Conservation (phyloP, 2,329 filamentous ascomycete species). For the Botrytis porri region DNA sequence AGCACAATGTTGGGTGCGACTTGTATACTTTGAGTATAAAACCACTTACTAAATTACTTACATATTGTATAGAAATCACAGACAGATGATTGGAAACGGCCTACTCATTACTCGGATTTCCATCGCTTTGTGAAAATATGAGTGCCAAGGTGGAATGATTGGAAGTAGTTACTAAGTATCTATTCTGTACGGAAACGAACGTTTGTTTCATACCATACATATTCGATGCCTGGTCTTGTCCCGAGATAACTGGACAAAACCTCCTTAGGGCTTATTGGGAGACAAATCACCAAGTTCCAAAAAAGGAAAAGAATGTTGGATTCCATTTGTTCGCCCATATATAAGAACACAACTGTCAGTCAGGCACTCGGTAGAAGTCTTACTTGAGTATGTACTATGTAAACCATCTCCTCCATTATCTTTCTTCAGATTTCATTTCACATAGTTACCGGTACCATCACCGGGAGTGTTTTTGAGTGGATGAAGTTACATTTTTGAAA, state of each 20-base stretch:
- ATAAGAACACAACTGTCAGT: neutral
- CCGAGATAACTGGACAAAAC: neutral
- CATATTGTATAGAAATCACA: conserved; percentile 8
- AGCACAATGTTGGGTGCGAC: neutral
- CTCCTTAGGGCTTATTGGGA: neutral
- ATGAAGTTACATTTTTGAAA: neutral
- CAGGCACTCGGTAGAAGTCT: neutral
- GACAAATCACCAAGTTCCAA: neutral
- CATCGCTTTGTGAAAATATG: neutral
- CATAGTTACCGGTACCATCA: neutral
- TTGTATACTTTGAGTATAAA: neutral
- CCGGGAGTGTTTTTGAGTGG: neutral
- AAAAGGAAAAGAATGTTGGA: neutral
- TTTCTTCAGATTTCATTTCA: neutral
- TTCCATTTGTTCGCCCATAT: neutral
- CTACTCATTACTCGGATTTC: too few species aligned
- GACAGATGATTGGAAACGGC: neutral
- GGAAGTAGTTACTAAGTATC: neutral
- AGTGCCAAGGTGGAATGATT: too few species aligned
- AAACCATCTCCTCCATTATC: neutral
- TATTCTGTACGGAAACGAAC: neutral
- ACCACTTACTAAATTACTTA: neutral
- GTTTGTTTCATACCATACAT: neutral
- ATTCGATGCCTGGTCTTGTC: neutral
- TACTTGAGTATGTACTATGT: neutral